Evolutionary conservation across 2,329 filamentous ascomycete species (phyloP), one percentile per base, ranked within the genome.

Genomic region (Mollisia scopiformis): DNA sequence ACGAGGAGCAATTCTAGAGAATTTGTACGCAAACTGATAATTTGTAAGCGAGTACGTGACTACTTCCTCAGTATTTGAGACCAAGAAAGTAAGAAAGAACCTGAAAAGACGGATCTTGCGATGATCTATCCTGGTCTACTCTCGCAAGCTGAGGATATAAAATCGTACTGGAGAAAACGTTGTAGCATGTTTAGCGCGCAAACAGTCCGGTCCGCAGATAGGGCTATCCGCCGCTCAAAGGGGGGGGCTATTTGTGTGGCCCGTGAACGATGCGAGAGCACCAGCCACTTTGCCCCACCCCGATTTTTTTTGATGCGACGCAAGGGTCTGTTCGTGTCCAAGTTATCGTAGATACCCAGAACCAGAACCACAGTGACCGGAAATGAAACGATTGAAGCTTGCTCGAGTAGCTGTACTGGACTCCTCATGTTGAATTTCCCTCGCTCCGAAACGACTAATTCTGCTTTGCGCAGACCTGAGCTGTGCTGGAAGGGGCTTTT

Each of bases 61-160:
- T 19, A 19, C 1, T 3, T 11, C 6, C n/a, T 5, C n/a, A 43
- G 7, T 6, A 19, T 21, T 19, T 21, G n/a, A 8, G 16, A 43
- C 3, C 8, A 21, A 10, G n/a, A 23, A 10, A n/a, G n/a, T n/a
- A n/a, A n/a, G n/a, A n/a, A n/a, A n/a, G n/a, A n/a, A n/a, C n/a
- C n/a, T n/a, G n/a, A n/a, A n/a, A n/a, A n/a, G n/a, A n/a, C n/a
- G n/a, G n/a, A n/a, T n/a, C n/a, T n/a, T n/a, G n/a, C n/a, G n/a
- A n/a, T n/a, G n/a, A n/a, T n/a, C n/a, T n/a, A n/a, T n/a, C n/a
- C n/a, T n/a, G n/a, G n/a, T n/a, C 39, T 21, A n/a, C 14, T 13
- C 49, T 52, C 33, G 39, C 19, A 47, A 49, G 11, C 27, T 56
- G 54, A 56, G n/a, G 41, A 56, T 54, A 47, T 43, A 46, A 49